These are phyloP conservation scores for Trametes elegans DNA, from an alignment of 768 basidiomycete genomes.

Conservation along the genomic window DNA sequence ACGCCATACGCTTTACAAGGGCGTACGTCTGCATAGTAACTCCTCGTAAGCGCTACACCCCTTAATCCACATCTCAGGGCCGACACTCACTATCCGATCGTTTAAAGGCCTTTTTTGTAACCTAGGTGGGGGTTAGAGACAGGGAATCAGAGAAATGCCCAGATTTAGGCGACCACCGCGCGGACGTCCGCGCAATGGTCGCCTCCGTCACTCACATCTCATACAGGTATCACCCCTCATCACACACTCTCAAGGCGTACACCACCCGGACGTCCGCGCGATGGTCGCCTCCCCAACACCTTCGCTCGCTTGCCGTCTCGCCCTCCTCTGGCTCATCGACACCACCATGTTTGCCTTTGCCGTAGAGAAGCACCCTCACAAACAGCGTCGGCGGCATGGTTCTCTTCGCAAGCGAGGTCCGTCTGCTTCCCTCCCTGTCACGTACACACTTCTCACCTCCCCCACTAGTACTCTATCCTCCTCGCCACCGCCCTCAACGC, in stretches of 20 bases:
- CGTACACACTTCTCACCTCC: background rate
- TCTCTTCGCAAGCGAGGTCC: constrained; percentile 90
- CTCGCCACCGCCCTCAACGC: constrained; percentile 78
- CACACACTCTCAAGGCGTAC: constrained; percentile 79
- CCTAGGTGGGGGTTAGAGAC: too few relatives aligned
- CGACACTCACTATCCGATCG: too few relatives aligned
- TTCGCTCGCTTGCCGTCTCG: constrained; percentile 73
- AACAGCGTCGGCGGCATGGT: constrained; percentile 89
- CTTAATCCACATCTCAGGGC: too few relatives aligned
- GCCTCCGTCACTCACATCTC: constrained; percentile 1
- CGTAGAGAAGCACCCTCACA: constrained; percentile 72
- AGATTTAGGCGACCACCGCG: too few relatives aligned
- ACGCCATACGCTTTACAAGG: too few relatives aligned
- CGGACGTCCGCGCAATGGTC: too few relatives aligned
- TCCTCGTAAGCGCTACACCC: too few relatives aligned
- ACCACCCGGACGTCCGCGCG: too few relatives aligned
- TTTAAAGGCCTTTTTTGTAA: too few relatives aligned
- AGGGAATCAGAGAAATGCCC: too few relatives aligned
- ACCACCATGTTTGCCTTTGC: constrained; percentile 76
- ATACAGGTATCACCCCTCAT: constrained; percentile 98
- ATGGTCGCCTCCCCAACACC: constrained; percentile 84
- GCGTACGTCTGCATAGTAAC: too few relatives aligned
- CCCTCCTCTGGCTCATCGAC: constrained; percentile 74
- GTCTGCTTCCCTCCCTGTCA: constrained; percentile 23
- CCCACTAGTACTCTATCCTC: constrained; percentile 80